Evolutionary conservation across 495 filamentous ascomycete species (phyloP).

Genomic region (Xylaria scruposa): DNA sequence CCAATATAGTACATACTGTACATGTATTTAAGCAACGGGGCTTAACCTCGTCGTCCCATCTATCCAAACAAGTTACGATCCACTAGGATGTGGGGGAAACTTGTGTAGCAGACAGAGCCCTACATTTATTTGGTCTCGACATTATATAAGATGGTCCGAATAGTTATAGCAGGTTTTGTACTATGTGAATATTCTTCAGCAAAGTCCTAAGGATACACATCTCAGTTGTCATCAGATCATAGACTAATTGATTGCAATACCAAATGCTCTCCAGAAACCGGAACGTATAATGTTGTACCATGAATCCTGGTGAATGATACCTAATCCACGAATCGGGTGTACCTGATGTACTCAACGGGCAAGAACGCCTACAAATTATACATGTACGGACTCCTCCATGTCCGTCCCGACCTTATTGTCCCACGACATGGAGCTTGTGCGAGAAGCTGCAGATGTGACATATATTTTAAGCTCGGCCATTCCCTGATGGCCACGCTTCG

Average conservation of each 20-base stretch:
- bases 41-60: no score
- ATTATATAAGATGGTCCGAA: no score
- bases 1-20: background rate
- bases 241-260: background rate
- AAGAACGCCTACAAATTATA: background rate
- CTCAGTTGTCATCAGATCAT: background rate
- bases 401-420: constrained; percentile 30
- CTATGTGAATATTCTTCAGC: background rate
- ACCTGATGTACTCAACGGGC: background rate
- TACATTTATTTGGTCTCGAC: background rate
- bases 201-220: background rate
- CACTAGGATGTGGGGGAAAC: background rate
- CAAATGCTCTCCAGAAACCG: background rate
- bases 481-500: background rate
- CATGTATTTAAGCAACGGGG: no score
- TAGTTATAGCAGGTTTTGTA: background rate
- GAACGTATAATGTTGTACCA: background rate
- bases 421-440: background rate
- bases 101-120: background rate
- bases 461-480: background rate
- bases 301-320: background rate
- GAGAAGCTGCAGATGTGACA: background rate
- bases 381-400: constrained; percentile 39
- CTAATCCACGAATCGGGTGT: background rate
- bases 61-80: background rate